Evolutionary conservation across 2,329 filamentous ascomycete species (phyloP).

Genomic region (Exophiala dermatitidis): DNA sequence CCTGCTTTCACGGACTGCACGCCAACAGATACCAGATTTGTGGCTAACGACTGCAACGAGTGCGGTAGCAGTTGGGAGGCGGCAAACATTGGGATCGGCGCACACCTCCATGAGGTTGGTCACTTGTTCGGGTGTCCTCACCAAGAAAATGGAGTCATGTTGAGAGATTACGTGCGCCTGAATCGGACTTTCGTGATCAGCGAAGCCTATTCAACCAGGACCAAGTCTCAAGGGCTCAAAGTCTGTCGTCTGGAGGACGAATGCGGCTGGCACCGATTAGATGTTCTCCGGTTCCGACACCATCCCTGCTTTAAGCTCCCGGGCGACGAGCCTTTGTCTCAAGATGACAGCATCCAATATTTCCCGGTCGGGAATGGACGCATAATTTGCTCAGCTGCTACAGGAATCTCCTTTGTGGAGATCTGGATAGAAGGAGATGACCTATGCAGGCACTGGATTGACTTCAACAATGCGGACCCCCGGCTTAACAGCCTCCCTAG

Average conservation of each 20-base stretch:
- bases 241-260: constrained; percentile 70
- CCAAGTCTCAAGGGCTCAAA: constrained; percentile 69
- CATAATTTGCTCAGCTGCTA: constrained; percentile 67
- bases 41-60: constrained; percentile 81
- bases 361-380: constrained; percentile 75
- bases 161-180: constrained; percentile 74
- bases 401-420: constrained; percentile 80
- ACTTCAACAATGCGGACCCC: constrained; percentile 59
- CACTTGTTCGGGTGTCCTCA: constrained; percentile 86
- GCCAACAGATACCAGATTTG: constrained; percentile 68
- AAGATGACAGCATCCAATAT: constrained; percentile 72
- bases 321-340: constrained; percentile 55
- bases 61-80: constrained; percentile 90
- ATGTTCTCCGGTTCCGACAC: constrained; percentile 77
- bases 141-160: constrained; percentile 86
- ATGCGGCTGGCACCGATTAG: constrained; percentile 84
- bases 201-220: constrained; percentile 81
- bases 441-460: constrained; percentile 71
- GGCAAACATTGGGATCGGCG: constrained; percentile 89
- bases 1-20: constrained; percentile 87
- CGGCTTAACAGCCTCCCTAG: constrained; percentile 55
- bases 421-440: constrained; percentile 74
- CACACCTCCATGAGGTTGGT: constrained; percentile 83
- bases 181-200: constrained; percentile 75
- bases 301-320: constrained; percentile 86